Evolutionary conservation across 108 stramenopile species (phyloP).

Genomic region (Skeletonema grethae): DNA sequence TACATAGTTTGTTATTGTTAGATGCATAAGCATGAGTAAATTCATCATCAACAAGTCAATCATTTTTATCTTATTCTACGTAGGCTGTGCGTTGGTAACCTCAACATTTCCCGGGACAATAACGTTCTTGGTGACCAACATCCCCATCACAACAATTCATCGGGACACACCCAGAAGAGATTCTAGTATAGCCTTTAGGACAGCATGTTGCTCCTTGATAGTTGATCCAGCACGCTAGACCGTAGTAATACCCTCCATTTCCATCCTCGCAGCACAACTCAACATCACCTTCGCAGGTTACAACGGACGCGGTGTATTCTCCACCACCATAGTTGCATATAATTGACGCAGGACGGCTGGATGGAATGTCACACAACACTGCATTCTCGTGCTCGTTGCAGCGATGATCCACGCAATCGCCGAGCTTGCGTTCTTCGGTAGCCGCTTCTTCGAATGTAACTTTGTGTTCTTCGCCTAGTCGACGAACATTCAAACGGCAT

Average conservation of each 20-base stretch:
- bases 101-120: not conserved
- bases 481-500: not conserved
- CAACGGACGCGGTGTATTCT: not conserved
- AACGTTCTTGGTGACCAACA: not conserved
- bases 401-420: not conserved
- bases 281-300: not conserved
- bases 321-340: not conserved
- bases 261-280: not conserved
- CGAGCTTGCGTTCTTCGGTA: not conserved
- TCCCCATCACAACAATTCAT: constrained; percentile 1
- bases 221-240: not conserved
- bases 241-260: not conserved
- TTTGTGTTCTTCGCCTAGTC: not conserved
- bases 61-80: not conserved
- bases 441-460: not conserved
- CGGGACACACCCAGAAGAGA: not conserved
- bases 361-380: not conserved
- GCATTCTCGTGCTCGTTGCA: not conserved
- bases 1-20: too few relatives aligned
- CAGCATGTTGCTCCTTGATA: not conserved
- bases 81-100: not conserved
- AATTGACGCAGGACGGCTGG: not conserved
- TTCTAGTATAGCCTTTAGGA: not conserved
- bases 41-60: too few relatives aligned
- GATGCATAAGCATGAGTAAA: not conserved